These are phyloP conservation scores for Phytophthora idaei DNA, from an alignment of 352 stramenopile genomes.

Conservation along the genomic window DNA sequence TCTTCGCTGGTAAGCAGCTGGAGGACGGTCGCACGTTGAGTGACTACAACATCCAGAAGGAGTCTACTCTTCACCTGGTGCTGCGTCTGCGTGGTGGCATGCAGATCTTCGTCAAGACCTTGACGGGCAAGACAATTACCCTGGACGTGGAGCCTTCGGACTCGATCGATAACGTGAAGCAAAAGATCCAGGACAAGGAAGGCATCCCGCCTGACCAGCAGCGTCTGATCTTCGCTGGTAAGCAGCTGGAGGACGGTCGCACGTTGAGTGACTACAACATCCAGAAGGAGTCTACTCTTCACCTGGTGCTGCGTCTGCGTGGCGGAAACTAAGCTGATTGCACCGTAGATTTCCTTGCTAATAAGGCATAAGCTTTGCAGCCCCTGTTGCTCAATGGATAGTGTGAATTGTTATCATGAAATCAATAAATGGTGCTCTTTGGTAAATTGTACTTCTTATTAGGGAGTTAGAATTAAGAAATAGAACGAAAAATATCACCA, in stretches of 20 bases:
- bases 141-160: slow-evolving; percentile 16
- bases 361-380: neutral
- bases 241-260: slow-evolving; percentile 95
- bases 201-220: slow-evolving; percentile 95
- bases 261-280: slow-evolving; percentile 76
- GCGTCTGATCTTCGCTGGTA: slow-evolving; percentile 95
- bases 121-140: slow-evolving; percentile 58
- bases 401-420: slow-evolving; percentile 6
- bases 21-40: slow-evolving; percentile 94
- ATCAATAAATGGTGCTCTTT: slow-evolving; percentile 23
- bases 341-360: neutral
- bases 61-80: slow-evolving; percentile 35
- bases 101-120: slow-evolving; percentile 34
- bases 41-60: slow-evolving; percentile 42
- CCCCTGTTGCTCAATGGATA: neutral
- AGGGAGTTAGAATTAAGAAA: too few species aligned
- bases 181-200: slow-evolving; percentile 53
- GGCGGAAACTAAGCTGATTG: slow-evolving; percentile 7
- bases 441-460: neutral
- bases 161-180: slow-evolving; percentile 52
- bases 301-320: slow-evolving; percentile 26
- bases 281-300: slow-evolving; percentile 37
- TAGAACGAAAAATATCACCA: too few species aligned
- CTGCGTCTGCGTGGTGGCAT: slow-evolving; percentile 6
- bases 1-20: slow-evolving; percentile 96